phyloP scores from a whole-genome alignment of 208 protist species.

The Trypanosoma avium region DNA sequence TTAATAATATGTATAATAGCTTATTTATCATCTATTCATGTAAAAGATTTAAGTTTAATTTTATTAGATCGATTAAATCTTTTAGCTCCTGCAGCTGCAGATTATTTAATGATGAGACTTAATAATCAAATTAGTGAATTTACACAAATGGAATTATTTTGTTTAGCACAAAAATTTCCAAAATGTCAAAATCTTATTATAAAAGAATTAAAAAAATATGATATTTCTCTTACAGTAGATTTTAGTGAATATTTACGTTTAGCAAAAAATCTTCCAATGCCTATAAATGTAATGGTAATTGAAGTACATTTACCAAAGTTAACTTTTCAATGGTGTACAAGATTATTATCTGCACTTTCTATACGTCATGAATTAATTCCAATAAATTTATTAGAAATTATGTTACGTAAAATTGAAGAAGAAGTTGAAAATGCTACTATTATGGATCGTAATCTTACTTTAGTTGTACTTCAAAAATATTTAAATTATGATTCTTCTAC shows the following conservation, averaged over 20 bases:
- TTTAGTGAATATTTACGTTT: slow-evolving; percentile 58
- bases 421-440: slow-evolving; percentile 30
- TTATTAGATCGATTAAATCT: slow-evolving; percentile 40
- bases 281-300: slow-evolving; percentile 49
- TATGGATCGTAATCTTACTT: slow-evolving; percentile 64
- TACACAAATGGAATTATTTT: slow-evolving; percentile 58
- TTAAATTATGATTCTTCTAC: slow-evolving; percentile 7
- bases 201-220: slow-evolving; percentile 35
- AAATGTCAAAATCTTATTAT: slow-evolving; percentile 34
- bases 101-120: slow-evolving; percentile 36
- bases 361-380: slow-evolving; percentile 49
- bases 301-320: slow-evolving; percentile 48
- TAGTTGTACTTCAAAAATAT: slow-evolving; percentile 74
- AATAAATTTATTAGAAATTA: slow-evolving; percentile 33
- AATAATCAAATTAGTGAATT: slow-evolving; percentile 36
- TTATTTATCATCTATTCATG: slow-evolving; percentile 29
- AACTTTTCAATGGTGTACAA: slow-evolving; percentile 62
- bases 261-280: slow-evolving; percentile 58
- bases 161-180: slow-evolving; percentile 53
- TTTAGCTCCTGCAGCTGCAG: slow-evolving; percentile 38
- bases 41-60: slow-evolving; percentile 51
- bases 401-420: slow-evolving; percentile 46
- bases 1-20: slow-evolving; percentile 28
- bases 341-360: slow-evolving; percentile 60
- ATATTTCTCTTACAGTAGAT: slow-evolving; percentile 58